Evolutionary conservation across 805 yeast genomes (phyloP).

Genomic region (Jamesozyma rosinii): DNA sequence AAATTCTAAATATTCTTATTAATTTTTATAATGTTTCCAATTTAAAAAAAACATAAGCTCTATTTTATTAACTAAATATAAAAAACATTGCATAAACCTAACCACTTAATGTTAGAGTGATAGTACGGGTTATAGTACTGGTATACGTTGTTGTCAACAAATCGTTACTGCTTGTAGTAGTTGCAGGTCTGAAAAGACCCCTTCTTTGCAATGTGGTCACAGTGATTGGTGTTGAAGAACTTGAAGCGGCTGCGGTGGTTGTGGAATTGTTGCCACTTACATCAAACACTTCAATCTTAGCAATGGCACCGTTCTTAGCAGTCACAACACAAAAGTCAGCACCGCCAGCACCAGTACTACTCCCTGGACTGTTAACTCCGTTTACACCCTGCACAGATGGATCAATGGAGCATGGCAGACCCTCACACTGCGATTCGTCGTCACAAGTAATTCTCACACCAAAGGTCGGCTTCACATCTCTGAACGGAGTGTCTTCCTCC

Average conservation of each 20-base stretch:
- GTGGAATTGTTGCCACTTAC: neutral
- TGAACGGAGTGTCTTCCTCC: constrained; percentile 40
- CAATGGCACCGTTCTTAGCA: constrained; percentile 52
- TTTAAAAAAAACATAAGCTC: too few species aligned
- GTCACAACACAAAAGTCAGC: constrained; percentile 82
- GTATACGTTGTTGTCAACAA: neutral
- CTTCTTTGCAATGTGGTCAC: neutral
- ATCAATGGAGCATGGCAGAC: constrained; percentile 75
- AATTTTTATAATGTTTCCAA: too few species aligned
- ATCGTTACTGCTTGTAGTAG: neutral
- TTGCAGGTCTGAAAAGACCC: neutral
- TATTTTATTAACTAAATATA: too few species aligned
- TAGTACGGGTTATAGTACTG: neutral
- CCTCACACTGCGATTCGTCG: constrained; percentile 57
- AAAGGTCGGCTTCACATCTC: constrained; percentile 46
- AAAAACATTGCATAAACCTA: too few species aligned
- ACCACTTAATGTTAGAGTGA: neutral
- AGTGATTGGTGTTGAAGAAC: neutral
- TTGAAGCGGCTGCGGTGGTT: neutral
- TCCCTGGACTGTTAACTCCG: constrained; percentile 36
- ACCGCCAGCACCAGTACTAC: constrained; percentile 48
- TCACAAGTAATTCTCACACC: constrained; percentile 72
- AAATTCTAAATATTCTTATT: too few species aligned
- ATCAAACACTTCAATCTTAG: constrained; percentile 61
- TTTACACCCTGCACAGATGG: constrained; percentile 57